Conservation (phyloP, 345 rosid species). For the Aegle marmelos region DNA sequence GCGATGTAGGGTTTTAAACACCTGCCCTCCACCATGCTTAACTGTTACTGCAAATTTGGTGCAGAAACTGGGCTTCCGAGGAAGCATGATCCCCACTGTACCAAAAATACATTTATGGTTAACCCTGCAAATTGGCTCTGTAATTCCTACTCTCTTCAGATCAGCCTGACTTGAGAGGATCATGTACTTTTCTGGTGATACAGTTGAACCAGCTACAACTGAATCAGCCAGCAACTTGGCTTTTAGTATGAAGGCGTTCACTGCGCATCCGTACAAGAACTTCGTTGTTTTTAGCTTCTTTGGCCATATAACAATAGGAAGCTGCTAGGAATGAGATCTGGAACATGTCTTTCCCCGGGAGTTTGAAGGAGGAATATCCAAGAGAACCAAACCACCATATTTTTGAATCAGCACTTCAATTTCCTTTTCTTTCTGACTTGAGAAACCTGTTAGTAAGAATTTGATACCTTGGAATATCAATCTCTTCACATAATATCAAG, state of each 20-base stretch:
- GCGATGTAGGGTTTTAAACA: constrained; percentile 46
- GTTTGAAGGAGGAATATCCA: constrained; percentile 47
- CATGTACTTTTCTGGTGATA: constrained; percentile 51
- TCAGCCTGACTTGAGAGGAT: constrained; percentile 35
- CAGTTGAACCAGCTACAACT: constrained; percentile 37
- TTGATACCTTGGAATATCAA: constrained; percentile 42
- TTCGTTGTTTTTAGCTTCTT: constrained; percentile 59
- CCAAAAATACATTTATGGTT: constrained; percentile 32
- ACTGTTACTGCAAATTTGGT: constrained; percentile 43
- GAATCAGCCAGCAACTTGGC: constrained; percentile 55
- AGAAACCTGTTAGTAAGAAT: constrained; percentile 65
- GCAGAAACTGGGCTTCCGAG: constrained; percentile 52
- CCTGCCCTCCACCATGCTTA: constrained; percentile 67
- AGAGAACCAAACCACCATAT: constrained; percentile 54
- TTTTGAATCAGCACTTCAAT: constrained; percentile 40
- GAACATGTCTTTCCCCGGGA: constrained; percentile 27
- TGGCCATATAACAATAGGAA: constrained; percentile 45
- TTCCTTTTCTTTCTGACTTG: constrained; percentile 49
- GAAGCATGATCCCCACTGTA: constrained; percentile 55
- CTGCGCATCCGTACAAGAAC: constrained; percentile 66
- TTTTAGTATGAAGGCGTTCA: constrained; percentile 44
- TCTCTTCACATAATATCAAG: constrained; percentile 29
- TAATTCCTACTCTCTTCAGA: constrained; percentile 6
- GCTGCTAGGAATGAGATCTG: constrained; percentile 24
- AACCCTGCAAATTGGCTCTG: constrained; percentile 16